phyloP scores from a whole-genome alignment of 2,329 filamentous ascomycete species.

The Colletotrichum coccodes region DNA sequence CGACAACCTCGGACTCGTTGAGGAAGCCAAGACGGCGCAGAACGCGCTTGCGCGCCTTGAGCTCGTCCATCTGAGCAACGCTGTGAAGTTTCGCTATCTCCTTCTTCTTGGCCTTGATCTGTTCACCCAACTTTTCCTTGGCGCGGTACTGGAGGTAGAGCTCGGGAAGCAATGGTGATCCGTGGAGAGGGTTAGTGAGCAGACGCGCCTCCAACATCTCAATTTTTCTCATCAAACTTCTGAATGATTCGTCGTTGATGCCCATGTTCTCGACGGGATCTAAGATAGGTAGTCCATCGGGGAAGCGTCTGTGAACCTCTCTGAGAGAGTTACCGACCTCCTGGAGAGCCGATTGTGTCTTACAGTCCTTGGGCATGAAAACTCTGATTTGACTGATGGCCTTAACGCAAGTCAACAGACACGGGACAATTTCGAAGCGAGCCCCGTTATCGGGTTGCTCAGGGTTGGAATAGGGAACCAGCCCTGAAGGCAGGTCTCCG shows the following conservation, averaged over 20 bases:
- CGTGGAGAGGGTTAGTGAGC: constrained; percentile 89
- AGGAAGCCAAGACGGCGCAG: constrained; percentile 94
- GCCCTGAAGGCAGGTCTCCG: constrained; percentile 68
- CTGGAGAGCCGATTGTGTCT: constrained; percentile 70
- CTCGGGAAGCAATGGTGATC: constrained; percentile 83
- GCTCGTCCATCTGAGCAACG: constrained; percentile 92
- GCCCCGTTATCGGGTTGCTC: constrained; percentile 59
- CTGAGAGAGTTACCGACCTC: constrained; percentile 76
- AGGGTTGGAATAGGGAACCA: constrained; percentile 70
- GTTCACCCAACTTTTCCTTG: constrained; percentile 79
- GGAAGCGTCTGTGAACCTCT: constrained; percentile 88
- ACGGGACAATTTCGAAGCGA: constrained; percentile 85
- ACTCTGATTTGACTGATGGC: constrained; percentile 86
- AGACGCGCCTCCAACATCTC: constrained; percentile 94
- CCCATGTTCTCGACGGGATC: constrained; percentile 98
- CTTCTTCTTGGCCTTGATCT: constrained; percentile 91
- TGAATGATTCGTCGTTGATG: constrained; percentile 92
- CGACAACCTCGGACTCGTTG: constrained; percentile 93
- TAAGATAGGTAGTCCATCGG: constrained; percentile 87
- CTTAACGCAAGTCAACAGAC: constrained; percentile 86
- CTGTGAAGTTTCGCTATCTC: constrained; percentile 86
- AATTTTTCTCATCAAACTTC: constrained; percentile 93
- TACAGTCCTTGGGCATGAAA: constrained; percentile 82
- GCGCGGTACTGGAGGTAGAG: constrained; percentile 88
- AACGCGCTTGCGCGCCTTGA: constrained; percentile 95